Evolutionary conservation across 208 protist species (phyloP).

Genomic region (Porcisia hertigi): DNA sequence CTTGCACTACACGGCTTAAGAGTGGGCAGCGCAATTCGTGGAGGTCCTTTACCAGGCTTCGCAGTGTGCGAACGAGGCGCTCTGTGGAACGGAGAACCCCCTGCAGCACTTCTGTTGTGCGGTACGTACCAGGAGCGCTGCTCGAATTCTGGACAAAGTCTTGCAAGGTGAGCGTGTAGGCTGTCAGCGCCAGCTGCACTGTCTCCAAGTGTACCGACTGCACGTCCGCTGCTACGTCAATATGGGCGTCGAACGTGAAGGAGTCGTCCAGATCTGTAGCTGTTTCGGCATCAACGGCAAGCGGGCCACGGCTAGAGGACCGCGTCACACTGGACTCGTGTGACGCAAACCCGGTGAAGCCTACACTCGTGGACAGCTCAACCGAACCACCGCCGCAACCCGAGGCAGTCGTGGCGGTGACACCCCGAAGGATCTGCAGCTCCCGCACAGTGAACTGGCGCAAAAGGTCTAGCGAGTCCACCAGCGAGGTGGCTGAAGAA

Average conservation of each 20-base stretch:
- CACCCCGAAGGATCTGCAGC: conserved; percentile 51
- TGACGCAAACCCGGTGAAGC: conserved; percentile 21
- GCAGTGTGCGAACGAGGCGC: conserved; percentile 47
- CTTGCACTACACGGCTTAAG: conserved; percentile 25
- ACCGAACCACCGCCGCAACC: not conserved
- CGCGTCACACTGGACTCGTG: conserved; percentile 44
- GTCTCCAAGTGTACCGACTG: conserved; percentile 54
- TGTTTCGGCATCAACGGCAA: conserved; percentile 32
- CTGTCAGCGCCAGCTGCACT: conserved; percentile 58
- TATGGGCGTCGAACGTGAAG: conserved; percentile 19
- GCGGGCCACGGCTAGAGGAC: conserved; percentile 32
- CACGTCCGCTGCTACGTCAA: conserved; percentile 18
- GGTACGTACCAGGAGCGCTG: conserved; percentile 12
- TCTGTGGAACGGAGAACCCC: conserved; percentile 39
- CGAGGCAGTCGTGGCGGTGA: conserved; percentile 14
- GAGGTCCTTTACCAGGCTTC: conserved; percentile 44
- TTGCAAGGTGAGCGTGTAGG: conserved; percentile 47
- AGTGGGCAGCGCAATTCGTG: conserved; percentile 34
- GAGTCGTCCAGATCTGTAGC: conserved; percentile 36
- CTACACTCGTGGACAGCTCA: conserved; percentile 26
- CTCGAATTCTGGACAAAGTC: conserved; percentile 19
- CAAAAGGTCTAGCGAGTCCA: conserved; percentile 54
- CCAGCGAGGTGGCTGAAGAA: not conserved
- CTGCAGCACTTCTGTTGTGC: conserved; percentile 30
- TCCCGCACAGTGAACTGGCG: conserved; percentile 65